A percentile compares a stretch with the other conserved stretches of the same genome.
phyloP scores from a whole-genome alignment of 2,329 filamentous ascomycete species.

The Madurella fahalii region DNA sequence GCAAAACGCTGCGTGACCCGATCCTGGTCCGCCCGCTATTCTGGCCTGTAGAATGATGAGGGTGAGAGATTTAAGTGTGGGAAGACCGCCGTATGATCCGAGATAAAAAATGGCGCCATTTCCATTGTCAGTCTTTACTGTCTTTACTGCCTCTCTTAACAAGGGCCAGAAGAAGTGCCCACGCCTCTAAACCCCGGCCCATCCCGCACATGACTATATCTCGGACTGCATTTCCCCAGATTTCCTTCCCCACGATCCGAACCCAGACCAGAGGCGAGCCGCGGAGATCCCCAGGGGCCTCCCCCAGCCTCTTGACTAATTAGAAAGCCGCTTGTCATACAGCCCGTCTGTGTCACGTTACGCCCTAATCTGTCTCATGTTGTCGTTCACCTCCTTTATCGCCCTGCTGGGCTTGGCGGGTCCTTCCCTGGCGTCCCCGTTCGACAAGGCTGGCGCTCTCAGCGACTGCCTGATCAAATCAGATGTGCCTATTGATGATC shows the following conservation, averaged over 20 bases:
- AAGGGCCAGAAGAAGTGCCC: slow-evolving; percentile 12
- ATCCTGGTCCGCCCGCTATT: slow-evolving; percentile 16
- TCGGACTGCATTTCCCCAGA: slow-evolving; percentile 22
- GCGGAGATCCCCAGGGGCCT: slow-evolving; percentile 12
- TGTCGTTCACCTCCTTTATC: slow-evolving; percentile 11
- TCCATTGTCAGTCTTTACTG: slow-evolving; percentile 16
- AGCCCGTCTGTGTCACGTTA: slow-evolving; percentile 14
- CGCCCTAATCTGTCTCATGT: slow-evolving; percentile 9
- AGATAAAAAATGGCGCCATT: slow-evolving; percentile 16
- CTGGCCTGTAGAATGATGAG: background rate
- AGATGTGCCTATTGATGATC: slow-evolving; percentile 21
- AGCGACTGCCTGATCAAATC: slow-evolving; percentile 25
- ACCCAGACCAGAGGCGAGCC: slow-evolving; percentile 15
- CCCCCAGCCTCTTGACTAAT: background rate
- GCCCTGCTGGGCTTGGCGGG: slow-evolving; percentile 22
- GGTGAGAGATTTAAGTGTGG: slow-evolving; percentile 19
- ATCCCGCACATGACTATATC: slow-evolving; percentile 19
- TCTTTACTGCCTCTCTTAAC: slow-evolving; percentile 14
- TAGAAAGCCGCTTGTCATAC: background rate
- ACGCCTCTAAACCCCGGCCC: slow-evolving; percentile 5
- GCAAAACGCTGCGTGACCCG: slow-evolving; percentile 24
- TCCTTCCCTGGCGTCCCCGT: slow-evolving; percentile 13
- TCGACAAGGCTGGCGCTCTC: slow-evolving; percentile 23
- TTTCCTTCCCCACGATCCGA: slow-evolving; percentile 20
- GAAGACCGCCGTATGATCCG: slow-evolving; percentile 22